Percentiles rank a stretch among this genome's conserved stretches.
Evolutionary conservation across 192 early-diverging fungal genomes (phyloP).

Genomic region (Backusella australiensis): DNA sequence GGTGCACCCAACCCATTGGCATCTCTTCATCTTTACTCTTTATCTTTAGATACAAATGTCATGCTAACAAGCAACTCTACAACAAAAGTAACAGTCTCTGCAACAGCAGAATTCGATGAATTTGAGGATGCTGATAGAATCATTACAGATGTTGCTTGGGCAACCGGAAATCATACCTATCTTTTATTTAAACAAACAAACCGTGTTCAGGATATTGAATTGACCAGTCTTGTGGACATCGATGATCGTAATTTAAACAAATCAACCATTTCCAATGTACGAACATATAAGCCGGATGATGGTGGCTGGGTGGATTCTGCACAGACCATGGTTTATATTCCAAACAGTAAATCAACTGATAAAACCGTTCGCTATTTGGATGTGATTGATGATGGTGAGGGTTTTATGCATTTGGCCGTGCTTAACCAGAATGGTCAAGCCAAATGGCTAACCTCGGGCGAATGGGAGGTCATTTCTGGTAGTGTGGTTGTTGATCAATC

Average conservation of each 20-base stretch:
- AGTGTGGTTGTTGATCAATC: slow-evolving; percentile 41
- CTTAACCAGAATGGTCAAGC: slow-evolving; percentile 35
- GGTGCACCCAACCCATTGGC: slow-evolving; percentile 85
- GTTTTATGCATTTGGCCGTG: slow-evolving; percentile 67
- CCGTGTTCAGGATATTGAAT: slow-evolving; percentile 82
- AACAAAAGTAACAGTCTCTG: slow-evolving; percentile 8
- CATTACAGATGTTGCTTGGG: slow-evolving; percentile 84
- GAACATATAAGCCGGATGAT: slow-evolving; percentile 65
- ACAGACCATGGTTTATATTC: slow-evolving; percentile 41
- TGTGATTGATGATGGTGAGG: slow-evolving; percentile 56
- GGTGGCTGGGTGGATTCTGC: slow-evolving; percentile 72
- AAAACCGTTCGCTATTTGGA: slow-evolving; percentile 59
- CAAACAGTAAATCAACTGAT: slow-evolving; percentile 22
- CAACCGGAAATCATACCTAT: slow-evolving; percentile 53
- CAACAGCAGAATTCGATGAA: slow-evolving; percentile 28
- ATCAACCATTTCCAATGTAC: slow-evolving; percentile 19
- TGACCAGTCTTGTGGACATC: slow-evolving; percentile 59
- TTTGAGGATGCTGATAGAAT: slow-evolving; percentile 71
- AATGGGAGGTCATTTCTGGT: slow-evolving; percentile 62
- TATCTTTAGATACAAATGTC: slow-evolving; percentile 2
- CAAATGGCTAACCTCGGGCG: slow-evolving; percentile 60
- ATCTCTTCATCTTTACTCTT: slow-evolving; percentile 65
- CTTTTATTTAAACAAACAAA: slow-evolving; percentile 84
- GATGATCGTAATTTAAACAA: slow-evolving; percentile 36
- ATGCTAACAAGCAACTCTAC: slow-evolving; percentile 29